phyloP scores from a whole-genome alignment of 768 basidiomycete genomes.

The Candolleomyces efflorescens region DNA sequence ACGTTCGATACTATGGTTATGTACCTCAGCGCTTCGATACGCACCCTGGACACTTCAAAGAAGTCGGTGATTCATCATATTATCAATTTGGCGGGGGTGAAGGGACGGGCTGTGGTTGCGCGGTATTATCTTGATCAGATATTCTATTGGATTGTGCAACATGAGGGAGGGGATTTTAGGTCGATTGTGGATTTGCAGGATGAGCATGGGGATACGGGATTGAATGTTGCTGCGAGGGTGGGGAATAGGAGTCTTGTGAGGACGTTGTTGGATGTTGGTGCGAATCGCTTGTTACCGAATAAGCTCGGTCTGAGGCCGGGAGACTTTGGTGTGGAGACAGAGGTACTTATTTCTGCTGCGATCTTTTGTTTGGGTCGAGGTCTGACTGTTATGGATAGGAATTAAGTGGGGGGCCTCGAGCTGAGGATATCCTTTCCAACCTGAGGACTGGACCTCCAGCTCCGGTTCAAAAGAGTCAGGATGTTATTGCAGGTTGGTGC shows the following conservation, averaged over 20 bases:
- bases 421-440: slow-evolving; percentile 77
- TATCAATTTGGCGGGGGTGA: slow-evolving; percentile 85
- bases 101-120: slow-evolving; percentile 78
- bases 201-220: slow-evolving; percentile 90
- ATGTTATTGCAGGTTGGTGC: slow-evolving; percentile 69
- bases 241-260: slow-evolving; percentile 86
- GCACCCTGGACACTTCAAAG: slow-evolving; percentile 82
- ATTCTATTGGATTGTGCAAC: slow-evolving; percentile 78
- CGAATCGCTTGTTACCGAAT: slow-evolving; percentile 84
- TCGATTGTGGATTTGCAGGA: slow-evolving; percentile 89
- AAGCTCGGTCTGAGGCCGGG: slow-evolving; percentile 91
- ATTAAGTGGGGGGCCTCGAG: slow-evolving; percentile 60
- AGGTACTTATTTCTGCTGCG: slow-evolving; percentile 46
- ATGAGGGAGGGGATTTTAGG: slow-evolving; percentile 71
- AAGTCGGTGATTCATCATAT: slow-evolving; percentile 92
- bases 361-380: background rate
- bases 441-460: slow-evolving; percentile 68
- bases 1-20: slow-evolving; percentile 65
- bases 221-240: slow-evolving; percentile 93
- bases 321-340: slow-evolving; percentile 92
- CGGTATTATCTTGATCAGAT: slow-evolving; percentile 91
- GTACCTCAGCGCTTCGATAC: slow-evolving; percentile 67
- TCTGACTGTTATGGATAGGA: slow-evolving; percentile 40
- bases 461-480: slow-evolving; percentile 85
- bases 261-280: slow-evolving; percentile 87